Base-by-base conservation (phyloP, 495 filamentous ascomycete species). In the Trichoderma asperelloides region DNA sequence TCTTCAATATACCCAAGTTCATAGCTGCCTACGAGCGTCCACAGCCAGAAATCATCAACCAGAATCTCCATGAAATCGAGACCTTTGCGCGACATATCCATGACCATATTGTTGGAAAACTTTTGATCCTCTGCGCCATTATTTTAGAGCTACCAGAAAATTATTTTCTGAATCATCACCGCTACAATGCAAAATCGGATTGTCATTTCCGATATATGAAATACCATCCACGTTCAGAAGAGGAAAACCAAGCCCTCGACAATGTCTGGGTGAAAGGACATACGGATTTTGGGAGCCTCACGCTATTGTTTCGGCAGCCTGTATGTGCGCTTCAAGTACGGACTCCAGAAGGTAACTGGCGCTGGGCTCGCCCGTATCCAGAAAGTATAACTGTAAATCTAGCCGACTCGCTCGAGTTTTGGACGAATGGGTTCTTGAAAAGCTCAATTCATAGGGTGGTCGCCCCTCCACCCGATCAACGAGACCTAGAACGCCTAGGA, bases 261-360 rank as follows among this genome's bases (percentile, higher is more conserved):
- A 76, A 72, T 37, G 67, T 77, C 4, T 76, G 74, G 74, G 73
- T 73, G 0, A 76, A 76, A n/a, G 83, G 82, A 0, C 84, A 87
- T 69, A 84, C 82, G 0, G 85, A 88, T 66, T 83, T 85, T 65
- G 84, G 84, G 1, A 81, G 74, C 37, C 65, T 87, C n/a, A 87
- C 84, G 0, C 68, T 87, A 12, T 73, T 86, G 0, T 87, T 84
- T 74, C 75, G 80, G 0, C 82, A 85, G 66, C 81, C 81, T 3
- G 78, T 86, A 1, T 81, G 81, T 0, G 83, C 79, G 4, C 74
- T 85, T 8, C 82, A 86, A 30, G 45, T 66, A 9, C n/a, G 21
- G 8, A 47, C 79, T 2, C 76, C 76, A 0, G 81, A 81, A 66
- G 79, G 77, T 0, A 70, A 78, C 49, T 84, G 82, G 82, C 82